Conservation (phyloP, 192 early-diverging fungal genomes). For the Rhizoclosmatium globosum region DNA sequence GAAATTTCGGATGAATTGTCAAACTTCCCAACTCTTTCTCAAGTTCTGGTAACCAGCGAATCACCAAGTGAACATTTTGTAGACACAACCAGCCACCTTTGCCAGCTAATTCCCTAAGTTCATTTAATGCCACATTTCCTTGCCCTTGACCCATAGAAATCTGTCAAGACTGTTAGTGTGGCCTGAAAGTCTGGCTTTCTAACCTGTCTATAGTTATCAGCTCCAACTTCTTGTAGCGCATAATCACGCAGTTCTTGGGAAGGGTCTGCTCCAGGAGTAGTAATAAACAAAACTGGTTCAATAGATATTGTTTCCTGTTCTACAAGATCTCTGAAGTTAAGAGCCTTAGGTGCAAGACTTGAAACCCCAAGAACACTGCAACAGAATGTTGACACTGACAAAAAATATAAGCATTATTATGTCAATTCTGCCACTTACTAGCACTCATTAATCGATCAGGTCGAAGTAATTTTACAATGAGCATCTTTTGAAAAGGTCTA, state of each 20-base stretch:
- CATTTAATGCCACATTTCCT: slow-evolving; percentile 55
- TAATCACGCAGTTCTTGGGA: slow-evolving; percentile 63
- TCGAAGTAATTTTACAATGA: slow-evolving; percentile 58
- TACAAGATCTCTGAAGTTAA: slow-evolving; percentile 49
- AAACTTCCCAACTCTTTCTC: slow-evolving; percentile 58
- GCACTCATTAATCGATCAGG: slow-evolving; percentile 63
- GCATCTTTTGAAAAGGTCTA: slow-evolving; percentile 61
- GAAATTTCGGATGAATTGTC: slow-evolving; percentile 52
- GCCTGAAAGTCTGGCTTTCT: slow-evolving; percentile 7
- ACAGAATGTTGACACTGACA: slow-evolving; percentile 51
- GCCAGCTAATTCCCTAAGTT: slow-evolving; percentile 39
- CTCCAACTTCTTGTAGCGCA: slow-evolving; percentile 48
- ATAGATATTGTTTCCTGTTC: slow-evolving; percentile 53
- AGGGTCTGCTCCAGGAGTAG: slow-evolving; percentile 66
- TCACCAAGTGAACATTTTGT: slow-evolving; percentile 69
- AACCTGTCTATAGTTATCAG: slow-evolving; percentile 59
- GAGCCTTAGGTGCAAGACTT: slow-evolving; percentile 50
- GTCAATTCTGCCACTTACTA: slow-evolving; percentile 49
- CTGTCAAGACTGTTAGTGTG: slow-evolving; percentile 41
- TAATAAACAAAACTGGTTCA: slow-evolving; percentile 67
- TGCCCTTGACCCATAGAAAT: slow-evolving; percentile 71
- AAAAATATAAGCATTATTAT: slow-evolving; percentile 4
- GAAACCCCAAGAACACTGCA: slow-evolving; percentile 45
- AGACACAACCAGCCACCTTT: slow-evolving; percentile 62
- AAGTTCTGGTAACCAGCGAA: slow-evolving; percentile 55